A percentile compares a stretch with the other conserved stretches of the same genome.
phyloP scores from a whole-genome alignment of 2,329 filamentous ascomycete species.

The Sordariomycetes sp. region DNA sequence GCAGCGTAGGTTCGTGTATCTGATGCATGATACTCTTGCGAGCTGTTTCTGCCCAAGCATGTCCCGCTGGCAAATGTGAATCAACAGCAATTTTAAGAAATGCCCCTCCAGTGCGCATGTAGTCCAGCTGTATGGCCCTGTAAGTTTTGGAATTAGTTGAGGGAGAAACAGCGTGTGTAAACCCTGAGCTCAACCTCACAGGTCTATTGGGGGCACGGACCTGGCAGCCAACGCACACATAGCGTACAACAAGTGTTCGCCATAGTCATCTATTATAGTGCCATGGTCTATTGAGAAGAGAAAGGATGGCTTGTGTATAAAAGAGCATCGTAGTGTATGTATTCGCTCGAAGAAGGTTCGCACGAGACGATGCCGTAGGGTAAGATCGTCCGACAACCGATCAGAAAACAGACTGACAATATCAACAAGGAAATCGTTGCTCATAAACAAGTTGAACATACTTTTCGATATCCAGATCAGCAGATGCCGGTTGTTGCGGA shows the following conservation, averaged over 20 bases:
- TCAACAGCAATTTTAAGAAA: constrained; percentile 6
- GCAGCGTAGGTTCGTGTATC: not conserved
- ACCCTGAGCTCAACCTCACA: too few species aligned
- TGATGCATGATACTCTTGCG: not conserved
- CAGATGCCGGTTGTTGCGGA: too few species aligned
- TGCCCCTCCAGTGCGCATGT: constrained; percentile 1
- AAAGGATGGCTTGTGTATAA: not conserved
- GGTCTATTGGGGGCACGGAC: too few species aligned
- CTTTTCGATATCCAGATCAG: too few species aligned
- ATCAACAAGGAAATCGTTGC: too few species aligned
- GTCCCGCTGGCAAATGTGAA: too few species aligned
- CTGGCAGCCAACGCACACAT: not conserved
- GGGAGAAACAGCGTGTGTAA: too few species aligned
- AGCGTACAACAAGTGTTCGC: not conserved
- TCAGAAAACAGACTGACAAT: too few species aligned
- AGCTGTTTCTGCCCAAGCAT: not conserved
- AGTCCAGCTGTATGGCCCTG: constrained; percentile 10
- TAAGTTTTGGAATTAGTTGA: too few species aligned
- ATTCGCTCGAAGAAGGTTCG: not conserved
- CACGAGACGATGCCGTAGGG: not conserved
- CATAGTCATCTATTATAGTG: not conserved
- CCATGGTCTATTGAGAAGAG: not conserved
- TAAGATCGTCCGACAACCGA: not conserved
- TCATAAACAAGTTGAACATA: constrained; percentile 1
- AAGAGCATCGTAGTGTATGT: not conserved